Evolutionary conservation across 1,139 yeast genomes (phyloP).

Genomic region (Meyerozyma carpophila): DNA sequence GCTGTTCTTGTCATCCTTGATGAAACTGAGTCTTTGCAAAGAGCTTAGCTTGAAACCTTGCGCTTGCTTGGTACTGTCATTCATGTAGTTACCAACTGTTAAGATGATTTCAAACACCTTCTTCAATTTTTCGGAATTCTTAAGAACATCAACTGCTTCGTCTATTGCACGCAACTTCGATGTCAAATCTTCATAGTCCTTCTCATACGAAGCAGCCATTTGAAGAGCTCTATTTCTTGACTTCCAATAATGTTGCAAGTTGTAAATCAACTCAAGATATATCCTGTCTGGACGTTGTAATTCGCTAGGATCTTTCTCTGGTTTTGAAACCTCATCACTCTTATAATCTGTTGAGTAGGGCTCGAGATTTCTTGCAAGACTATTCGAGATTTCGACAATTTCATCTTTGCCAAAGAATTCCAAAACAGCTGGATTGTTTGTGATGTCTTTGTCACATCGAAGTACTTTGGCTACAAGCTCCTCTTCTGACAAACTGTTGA

Average conservation of each 20-base stretch:
- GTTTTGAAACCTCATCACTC: slow-evolving; percentile 37
- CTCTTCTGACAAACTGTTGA: slow-evolving; percentile 46
- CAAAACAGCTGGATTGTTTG: slow-evolving; percentile 55
- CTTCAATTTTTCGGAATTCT: slow-evolving; percentile 53
- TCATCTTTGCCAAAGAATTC: slow-evolving; percentile 72
- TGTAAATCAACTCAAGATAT: slow-evolving; percentile 66
- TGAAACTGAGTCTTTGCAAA: slow-evolving; percentile 66
- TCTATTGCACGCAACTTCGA: slow-evolving; percentile 57
- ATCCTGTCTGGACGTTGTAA: slow-evolving; percentile 74
- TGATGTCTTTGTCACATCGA: slow-evolving; percentile 55
- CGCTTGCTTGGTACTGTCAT: slow-evolving; percentile 73
- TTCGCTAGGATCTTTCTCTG: slow-evolving; percentile 72
- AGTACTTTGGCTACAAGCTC: slow-evolving; percentile 55
- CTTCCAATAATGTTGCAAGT: slow-evolving; percentile 75
- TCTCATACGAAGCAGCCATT: slow-evolving; percentile 57
- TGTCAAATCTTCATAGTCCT: slow-evolving; percentile 65
- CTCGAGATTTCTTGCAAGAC: slow-evolving; percentile 57
- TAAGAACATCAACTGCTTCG: slow-evolving; percentile 57
- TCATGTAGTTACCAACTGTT: slow-evolving; percentile 83
- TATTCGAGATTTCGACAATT: slow-evolving; percentile 58
- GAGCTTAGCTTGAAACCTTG: slow-evolving; percentile 74
- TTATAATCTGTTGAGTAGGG: slow-evolving; percentile 56
- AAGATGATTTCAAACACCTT: slow-evolving; percentile 70
- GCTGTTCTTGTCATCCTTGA: slow-evolving; percentile 73
- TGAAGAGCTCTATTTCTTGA: slow-evolving; percentile 70